These are phyloP conservation scores for Rutstroemia sp. DNA, from an alignment of 2,329 filamentous ascomycete genomes.

Conservation along the genomic window DNA sequence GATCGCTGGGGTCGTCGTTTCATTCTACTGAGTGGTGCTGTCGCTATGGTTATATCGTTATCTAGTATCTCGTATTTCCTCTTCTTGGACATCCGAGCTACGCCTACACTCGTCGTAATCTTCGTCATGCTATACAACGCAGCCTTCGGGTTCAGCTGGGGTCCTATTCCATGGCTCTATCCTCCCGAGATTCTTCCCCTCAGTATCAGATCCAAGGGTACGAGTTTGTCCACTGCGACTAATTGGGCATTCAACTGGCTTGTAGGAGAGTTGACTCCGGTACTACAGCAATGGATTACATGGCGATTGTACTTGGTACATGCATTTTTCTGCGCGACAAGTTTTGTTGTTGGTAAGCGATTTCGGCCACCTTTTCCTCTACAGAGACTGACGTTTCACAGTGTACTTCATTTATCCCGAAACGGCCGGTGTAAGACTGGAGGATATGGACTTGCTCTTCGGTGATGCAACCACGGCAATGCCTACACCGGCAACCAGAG, in stretches of 20 bases:
- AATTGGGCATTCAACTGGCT: constrained; percentile 99
- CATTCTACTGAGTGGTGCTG: constrained; percentile 82
- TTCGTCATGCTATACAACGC: constrained; percentile 99
- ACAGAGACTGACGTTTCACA: constrained; percentile 32
- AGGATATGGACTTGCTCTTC: constrained; percentile 94
- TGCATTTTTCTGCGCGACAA: constrained; percentile 91
- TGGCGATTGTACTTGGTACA: constrained; percentile 95
- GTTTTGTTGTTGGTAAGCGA: constrained; percentile 87
- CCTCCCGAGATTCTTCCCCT: constrained; percentile 97
- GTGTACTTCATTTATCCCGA: constrained; percentile 98
- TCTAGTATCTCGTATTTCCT: constrained; percentile 94
- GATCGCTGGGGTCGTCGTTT: constrained; percentile 84
- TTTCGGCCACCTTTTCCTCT: background rate
- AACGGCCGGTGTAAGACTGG: constrained; percentile 87
- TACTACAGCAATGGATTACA: constrained; percentile 83
- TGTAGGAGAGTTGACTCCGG: constrained; percentile 89
- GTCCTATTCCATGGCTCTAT: constrained; percentile 95
- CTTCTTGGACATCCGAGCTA: constrained; percentile 71
- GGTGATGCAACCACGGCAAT: constrained; percentile 84
- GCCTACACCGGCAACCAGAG: constrained; percentile 68
- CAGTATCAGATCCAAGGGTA: constrained; percentile 94
- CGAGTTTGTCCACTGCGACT: constrained; percentile 88
- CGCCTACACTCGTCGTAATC: constrained; percentile 77
- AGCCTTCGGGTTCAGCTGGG: constrained; percentile 95
- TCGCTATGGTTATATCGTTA: constrained; percentile 83